A percentile compares a stretch with the other conserved stretches of the same genome.
Conservation (phyloP, 2,329 filamentous ascomycete species). For the Pyricularia sp. region DNA sequence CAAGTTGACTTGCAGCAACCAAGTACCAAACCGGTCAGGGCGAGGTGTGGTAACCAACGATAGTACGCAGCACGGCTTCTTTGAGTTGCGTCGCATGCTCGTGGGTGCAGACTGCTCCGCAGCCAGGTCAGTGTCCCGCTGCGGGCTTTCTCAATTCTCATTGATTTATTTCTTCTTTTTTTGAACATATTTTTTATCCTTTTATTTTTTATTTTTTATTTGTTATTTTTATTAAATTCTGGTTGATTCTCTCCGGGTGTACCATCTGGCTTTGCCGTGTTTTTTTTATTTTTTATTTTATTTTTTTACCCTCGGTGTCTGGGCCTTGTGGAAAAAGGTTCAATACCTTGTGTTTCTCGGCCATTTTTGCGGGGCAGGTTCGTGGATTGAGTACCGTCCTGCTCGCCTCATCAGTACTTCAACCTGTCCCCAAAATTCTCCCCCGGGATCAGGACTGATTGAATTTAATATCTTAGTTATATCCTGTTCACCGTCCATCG, state of each 20-base stretch:
- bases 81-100: not conserved
- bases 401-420: not conserved
- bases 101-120: not conserved
- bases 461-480: not conserved
- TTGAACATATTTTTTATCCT: not conserved
- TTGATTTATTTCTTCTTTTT: not conserved
- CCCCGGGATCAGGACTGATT: not conserved
- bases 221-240: not conserved
- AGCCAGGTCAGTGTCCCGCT: not conserved
- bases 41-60: not conserved
- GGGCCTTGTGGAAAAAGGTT: not conserved
- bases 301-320: too few species aligned
- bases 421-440: not conserved
- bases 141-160: not conserved
- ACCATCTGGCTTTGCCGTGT: not conserved
- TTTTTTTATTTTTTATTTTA: too few species aligned
- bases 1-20: not conserved
- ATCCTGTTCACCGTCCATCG: not conserved
- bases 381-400: not conserved
- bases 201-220: too few species aligned
- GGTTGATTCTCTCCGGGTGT: not conserved
- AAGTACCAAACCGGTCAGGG: not conserved
- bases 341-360: not conserved
- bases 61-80: not conserved
- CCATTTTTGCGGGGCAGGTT: not conserved